Base-by-base conservation (phyloP, 2,329 filamentous ascomycete genomes). In the Colletotrichum lindemuthianum region DNA sequence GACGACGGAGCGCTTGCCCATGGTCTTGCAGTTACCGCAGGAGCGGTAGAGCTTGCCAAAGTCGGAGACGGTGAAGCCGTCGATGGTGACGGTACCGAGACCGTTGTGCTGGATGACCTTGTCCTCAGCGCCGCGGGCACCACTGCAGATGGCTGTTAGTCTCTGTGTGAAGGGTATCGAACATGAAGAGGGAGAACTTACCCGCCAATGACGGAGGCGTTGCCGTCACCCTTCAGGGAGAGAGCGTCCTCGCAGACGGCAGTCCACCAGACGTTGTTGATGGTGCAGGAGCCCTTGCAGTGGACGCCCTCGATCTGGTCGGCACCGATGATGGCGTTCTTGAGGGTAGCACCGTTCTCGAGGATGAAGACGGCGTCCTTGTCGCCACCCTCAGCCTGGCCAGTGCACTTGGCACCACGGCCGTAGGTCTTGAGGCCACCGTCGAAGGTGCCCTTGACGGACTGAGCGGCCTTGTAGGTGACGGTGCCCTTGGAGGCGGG, bases 221-320 rank as follows among this genome's bases (percentile, higher is more conserved):
- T 63, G 59, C 66, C 66, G 47, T 68, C 39, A 6, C 66, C 66
- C 63, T 66, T 66, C 2, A 66, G 43, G 44, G 58, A 44, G 24
- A 68, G 50, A 52, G 66, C 66, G 33, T 68, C 65, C 54, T 82
- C 80, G 64, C 80, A 82, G 51, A 82, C 80, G 34, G 81, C 77
- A 57, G 79, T 77, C 63, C 82, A 84, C 81, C 82, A 84, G 45
- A 83, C 82, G n/a, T 77, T 80, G 67, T 79, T 73, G 8, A 82
- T 69, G 2, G 70, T 81, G 69, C 80, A 82, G 1, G 73, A 51
- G 3, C 81, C 81, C 40, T 75, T 67, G 70, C 81, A 83, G 73
- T 83, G 79, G 5, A 83, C 74, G 34, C 81, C 81, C 69, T 83
- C 81, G n/a, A 71, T 72, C 60, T 82, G 79, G 69, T 81, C 72